A percentile compares a stretch with the other conserved stretches of the same genome.
These are phyloP conservation scores for Euphrasia arctica DNA, from an alignment of 305 asterid genomes.

Conservation along the genomic window DNA sequence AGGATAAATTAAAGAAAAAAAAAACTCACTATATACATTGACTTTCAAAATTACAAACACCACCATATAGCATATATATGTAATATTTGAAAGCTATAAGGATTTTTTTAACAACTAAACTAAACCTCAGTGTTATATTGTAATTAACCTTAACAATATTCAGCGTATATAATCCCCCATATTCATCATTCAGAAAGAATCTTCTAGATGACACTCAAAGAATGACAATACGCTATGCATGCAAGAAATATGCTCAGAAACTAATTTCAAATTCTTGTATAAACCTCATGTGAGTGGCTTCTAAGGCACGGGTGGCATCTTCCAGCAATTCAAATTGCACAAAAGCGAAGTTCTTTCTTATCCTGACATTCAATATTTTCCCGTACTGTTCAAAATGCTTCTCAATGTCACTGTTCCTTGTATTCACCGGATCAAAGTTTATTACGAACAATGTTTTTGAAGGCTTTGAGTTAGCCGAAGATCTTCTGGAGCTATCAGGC, in stretches of 20 bases:
- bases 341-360: conserved; percentile 88
- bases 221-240: not conserved
- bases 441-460: conserved; percentile 86
- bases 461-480: conserved; percentile 65
- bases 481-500: conserved; percentile 65
- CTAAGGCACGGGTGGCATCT: conserved; percentile 86
- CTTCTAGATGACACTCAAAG: conserved; percentile 1
- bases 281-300: conserved; percentile 75
- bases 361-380: conserved; percentile 72
- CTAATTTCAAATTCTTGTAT: not conserved
- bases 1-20: not conserved
- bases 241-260: not conserved
- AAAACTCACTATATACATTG: not conserved
- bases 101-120: not conserved
- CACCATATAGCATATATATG: not conserved
- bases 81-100: not conserved
- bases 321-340: conserved; percentile 77
- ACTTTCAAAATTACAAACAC: not conserved
- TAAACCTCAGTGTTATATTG: not conserved
- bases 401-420: conserved; percentile 83
- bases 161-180: not conserved
- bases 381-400: conserved; percentile 83
- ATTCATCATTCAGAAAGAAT: not conserved
- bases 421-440: conserved; percentile 79
- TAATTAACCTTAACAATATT: not conserved